A percentile compares a stretch with the other conserved stretches of the same genome.
Evolutionary conservation across 164 flowering plant species (phyloP).

Genomic region (Macadamia integrifolia): DNA sequence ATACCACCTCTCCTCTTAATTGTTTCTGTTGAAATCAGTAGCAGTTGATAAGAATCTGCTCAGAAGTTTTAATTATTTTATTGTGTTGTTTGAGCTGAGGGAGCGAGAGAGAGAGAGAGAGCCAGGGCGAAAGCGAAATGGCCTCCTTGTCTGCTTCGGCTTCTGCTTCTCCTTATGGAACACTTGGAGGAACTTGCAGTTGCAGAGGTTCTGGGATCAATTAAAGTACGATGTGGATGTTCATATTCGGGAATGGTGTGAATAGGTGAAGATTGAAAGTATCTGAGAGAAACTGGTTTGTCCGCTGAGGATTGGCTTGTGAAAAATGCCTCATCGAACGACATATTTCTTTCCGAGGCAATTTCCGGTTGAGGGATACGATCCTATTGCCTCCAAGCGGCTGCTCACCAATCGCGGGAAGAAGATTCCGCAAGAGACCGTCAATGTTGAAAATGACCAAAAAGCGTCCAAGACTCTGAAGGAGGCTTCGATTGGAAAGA

Average conservation of each 20-base stretch:
- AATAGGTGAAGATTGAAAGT: not conserved
- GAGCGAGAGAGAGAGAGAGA: not conserved
- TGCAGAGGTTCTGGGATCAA: slow-evolving; percentile 8
- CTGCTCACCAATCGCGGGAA: slow-evolving; percentile 48
- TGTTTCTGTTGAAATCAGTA: not conserved
- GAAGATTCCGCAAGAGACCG: slow-evolving; percentile 15
- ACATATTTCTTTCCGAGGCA: slow-evolving; percentile 76
- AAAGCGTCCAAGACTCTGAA: slow-evolving; percentile 10
- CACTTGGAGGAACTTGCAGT: slow-evolving; percentile 1
- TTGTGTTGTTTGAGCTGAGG: not conserved
- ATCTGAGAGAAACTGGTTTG: not conserved
- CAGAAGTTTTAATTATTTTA: not conserved
- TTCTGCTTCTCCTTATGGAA: slow-evolving; percentile 2
- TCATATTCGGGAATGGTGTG: not conserved
- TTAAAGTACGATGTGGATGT: not conserved
- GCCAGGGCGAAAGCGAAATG: not conserved
- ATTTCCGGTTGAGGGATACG: slow-evolving; percentile 45
- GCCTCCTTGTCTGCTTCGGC: not conserved
- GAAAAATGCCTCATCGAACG: slow-evolving; percentile 74
- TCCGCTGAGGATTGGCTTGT: slow-evolving; percentile 14
- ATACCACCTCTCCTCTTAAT: not conserved
- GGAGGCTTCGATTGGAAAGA: slow-evolving; percentile 2
- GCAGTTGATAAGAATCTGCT: not conserved
- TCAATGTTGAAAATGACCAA: slow-evolving; percentile 26
- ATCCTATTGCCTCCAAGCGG: slow-evolving; percentile 22